Percentiles rank a stretch among this genome's conserved stretches.
phyloP scores from a whole-genome alignment of 202 grass and related monocot genomes.

The Digitaria exilis region DNA sequence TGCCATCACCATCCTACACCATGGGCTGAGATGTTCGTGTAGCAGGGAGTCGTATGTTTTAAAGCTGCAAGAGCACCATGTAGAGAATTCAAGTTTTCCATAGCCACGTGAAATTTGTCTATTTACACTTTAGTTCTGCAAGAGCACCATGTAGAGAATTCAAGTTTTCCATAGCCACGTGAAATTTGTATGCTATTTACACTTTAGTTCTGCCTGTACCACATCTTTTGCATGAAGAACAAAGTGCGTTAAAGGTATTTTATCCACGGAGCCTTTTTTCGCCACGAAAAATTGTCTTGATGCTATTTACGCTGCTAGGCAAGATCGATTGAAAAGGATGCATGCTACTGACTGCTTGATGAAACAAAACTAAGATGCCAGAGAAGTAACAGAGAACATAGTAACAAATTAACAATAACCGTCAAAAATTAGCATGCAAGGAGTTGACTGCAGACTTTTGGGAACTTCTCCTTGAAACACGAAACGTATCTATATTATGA shows the following conservation, averaged over 20 bases:
- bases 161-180: constrained; percentile 35
- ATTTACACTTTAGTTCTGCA: too few species aligned
- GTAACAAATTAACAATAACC: too few species aligned
- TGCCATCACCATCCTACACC: constrained; percentile 84
- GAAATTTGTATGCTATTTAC: constrained; percentile 25
- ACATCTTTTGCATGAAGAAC: constrained; percentile 36
- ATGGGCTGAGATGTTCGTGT: constrained; percentile 64
- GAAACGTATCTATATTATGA: not conserved
- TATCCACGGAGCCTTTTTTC: not conserved
- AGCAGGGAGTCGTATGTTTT: not conserved
- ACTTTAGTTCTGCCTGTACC: constrained; percentile 20
- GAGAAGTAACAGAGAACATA: not conserved
- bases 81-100: too few species aligned
- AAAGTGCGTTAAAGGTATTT: constrained; percentile 17
- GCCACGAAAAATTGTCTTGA: not conserved
- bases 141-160: constrained; percentile 50
- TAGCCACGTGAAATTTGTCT: too few species aligned
- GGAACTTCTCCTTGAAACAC: not conserved
- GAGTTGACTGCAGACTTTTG: not conserved
- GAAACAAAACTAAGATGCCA: not conserved
- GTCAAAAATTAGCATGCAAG: not conserved
- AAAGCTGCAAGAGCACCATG: constrained; percentile 25
- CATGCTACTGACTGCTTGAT: too few species aligned
- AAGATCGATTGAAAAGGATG: not conserved
- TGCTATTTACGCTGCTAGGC: not conserved